These are phyloP conservation scores for Aspergillus sp. DNA, from an alignment of 2,329 filamentous ascomycete species.

Conservation along the genomic window DNA sequence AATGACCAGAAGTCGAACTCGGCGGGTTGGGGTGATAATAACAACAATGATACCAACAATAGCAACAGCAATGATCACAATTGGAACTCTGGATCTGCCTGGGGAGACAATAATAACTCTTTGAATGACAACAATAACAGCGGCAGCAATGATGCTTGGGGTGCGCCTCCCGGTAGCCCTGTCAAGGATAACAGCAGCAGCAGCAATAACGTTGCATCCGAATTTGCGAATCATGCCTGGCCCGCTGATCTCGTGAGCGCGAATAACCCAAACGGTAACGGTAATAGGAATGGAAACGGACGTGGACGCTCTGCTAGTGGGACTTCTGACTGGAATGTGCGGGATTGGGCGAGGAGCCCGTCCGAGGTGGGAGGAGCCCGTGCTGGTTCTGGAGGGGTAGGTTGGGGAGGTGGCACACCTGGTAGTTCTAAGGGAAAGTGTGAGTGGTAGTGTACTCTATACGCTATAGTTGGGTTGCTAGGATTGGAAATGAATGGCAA, in stretches of 20 bases:
- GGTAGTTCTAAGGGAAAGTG: not conserved
- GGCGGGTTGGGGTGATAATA: not conserved
- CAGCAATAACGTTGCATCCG: not conserved
- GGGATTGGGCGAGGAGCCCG: conserved; percentile 1
- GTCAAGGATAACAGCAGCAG: not conserved
- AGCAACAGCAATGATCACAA: not conserved
- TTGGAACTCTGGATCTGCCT: not conserved
- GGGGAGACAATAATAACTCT: not conserved
- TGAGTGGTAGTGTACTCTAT: too few relatives aligned
- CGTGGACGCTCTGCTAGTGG: not conserved
- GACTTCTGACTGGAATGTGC: not conserved
- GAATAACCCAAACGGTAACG: not conserved
- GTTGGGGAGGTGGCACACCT: not conserved
- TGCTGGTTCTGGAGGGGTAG: not conserved
- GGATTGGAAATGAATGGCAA: too few relatives aligned
- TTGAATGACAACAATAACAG: not conserved
- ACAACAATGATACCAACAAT: not conserved
- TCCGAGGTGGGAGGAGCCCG: not conserved
- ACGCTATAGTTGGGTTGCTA: too few relatives aligned
- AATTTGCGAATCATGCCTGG: not conserved
- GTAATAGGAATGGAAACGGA: not conserved
- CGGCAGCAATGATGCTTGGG: not conserved
- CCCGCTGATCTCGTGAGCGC: not conserved
- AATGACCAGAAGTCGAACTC: not conserved
- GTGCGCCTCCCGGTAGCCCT: not conserved